Conservation (phyloP, 2,329 filamentous ascomycete genomes). For the Curvularia sp. region DNA sequence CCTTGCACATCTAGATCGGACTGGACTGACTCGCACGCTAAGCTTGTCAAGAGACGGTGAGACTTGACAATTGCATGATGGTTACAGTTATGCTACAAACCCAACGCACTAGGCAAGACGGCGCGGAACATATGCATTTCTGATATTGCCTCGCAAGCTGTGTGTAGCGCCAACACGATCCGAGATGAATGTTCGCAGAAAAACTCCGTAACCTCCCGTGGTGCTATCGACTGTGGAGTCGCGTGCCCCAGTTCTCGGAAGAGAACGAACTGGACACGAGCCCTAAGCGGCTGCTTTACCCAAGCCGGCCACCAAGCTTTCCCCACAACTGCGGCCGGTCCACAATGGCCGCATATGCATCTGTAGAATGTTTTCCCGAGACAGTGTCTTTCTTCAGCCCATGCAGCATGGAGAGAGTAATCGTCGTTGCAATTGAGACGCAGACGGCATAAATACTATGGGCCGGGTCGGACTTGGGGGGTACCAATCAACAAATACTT, state of each 20-base stretch:
- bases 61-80: slow-evolving; percentile 17
- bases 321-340: slow-evolving; percentile 35
- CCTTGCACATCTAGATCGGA: slow-evolving; percentile 2
- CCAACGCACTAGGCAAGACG: background rate
- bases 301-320: slow-evolving; percentile 38
- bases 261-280: slow-evolving; percentile 14
- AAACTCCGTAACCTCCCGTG: slow-evolving; percentile 13
- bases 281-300: slow-evolving; percentile 16
- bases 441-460: background rate
- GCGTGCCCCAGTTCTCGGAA: slow-evolving; percentile 18
- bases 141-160: background rate
- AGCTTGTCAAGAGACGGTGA: slow-evolving; percentile 17
- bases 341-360: slow-evolving; percentile 15
- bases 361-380: slow-evolving; percentile 6
- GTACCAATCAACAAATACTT: background rate
- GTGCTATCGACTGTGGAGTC: slow-evolving; percentile 15
- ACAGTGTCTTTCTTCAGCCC: background rate
- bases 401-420: background rate
- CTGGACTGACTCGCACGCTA: slow-evolving; percentile 13
- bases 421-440: background rate
- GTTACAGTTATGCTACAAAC: slow-evolving; percentile 12
- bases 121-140: background rate
- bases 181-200: background rate
- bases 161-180: background rate
- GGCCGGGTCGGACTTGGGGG: background rate